Evolutionary conservation across 495 filamentous ascomycete genomes (phyloP).

Genomic region (Neurospora tetraspora): DNA sequence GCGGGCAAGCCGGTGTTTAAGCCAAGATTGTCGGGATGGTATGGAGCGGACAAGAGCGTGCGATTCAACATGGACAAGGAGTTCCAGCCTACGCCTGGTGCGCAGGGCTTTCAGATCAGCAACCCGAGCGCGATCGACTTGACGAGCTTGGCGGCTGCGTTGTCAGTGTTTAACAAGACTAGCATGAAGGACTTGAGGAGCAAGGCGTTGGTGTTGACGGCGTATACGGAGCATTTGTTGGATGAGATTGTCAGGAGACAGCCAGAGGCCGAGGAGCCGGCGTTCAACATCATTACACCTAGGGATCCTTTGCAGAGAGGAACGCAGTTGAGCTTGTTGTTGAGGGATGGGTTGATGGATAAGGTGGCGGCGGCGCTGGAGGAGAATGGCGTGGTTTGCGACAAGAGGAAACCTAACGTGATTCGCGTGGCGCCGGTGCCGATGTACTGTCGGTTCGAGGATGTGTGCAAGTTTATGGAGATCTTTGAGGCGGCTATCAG

Average conservation of each 20-base stretch:
- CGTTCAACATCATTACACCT: slow-evolving; percentile 75
- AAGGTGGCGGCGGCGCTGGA: slow-evolving; percentile 53
- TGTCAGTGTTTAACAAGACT: slow-evolving; percentile 65
- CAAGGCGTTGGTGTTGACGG: slow-evolving; percentile 65
- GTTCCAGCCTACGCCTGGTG: slow-evolving; percentile 61
- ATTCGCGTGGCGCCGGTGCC: slow-evolving; percentile 80
- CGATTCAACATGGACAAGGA: slow-evolving; percentile 67
- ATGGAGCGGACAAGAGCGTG: slow-evolving; percentile 62
- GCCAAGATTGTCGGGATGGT: slow-evolving; percentile 65
- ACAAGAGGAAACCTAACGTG: slow-evolving; percentile 80
- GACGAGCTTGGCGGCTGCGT: slow-evolving; percentile 57
- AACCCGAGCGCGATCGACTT: slow-evolving; percentile 56
- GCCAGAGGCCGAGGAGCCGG: slow-evolving; percentile 27
- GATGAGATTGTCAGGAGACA: slow-evolving; percentile 17
- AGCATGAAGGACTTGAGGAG: slow-evolving; percentile 54
- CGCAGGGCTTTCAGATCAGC: slow-evolving; percentile 53
- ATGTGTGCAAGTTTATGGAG: slow-evolving; percentile 68
- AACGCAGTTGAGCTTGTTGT: slow-evolving; percentile 69
- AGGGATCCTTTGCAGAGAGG: slow-evolving; percentile 60
- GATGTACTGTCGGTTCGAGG: slow-evolving; percentile 71
- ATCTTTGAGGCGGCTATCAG: slow-evolving; percentile 40
- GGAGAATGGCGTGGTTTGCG: slow-evolving; percentile 61
- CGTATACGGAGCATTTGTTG: slow-evolving; percentile 65
- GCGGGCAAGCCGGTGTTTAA: slow-evolving; percentile 17
- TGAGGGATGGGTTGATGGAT: slow-evolving; percentile 57